A percentile compares a stretch with the other conserved stretches of the same genome.
These are phyloP conservation scores for Exophiala calicioides DNA, from an alignment of 2,329 filamentous ascomycete genomes.

Conservation along the genomic window DNA sequence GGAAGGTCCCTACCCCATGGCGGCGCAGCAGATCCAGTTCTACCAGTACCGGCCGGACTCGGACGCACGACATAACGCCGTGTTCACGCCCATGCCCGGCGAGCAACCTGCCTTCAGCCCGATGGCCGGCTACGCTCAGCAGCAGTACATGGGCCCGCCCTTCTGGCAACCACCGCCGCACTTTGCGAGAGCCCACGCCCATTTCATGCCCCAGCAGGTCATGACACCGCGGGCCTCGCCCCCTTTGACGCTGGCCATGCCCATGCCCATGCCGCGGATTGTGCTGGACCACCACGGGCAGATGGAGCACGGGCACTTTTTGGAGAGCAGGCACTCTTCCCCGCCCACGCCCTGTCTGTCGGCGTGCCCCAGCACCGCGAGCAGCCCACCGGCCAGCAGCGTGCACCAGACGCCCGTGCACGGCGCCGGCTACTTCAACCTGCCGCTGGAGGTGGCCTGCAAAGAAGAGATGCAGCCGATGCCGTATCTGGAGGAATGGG, in stretches of 20 bases:
- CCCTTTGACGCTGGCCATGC: slow-evolving; percentile 72
- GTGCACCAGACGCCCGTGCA: slow-evolving; percentile 40
- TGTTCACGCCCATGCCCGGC: slow-evolving; percentile 68
- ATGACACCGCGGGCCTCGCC: slow-evolving; percentile 77
- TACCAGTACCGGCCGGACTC: slow-evolving; percentile 85
- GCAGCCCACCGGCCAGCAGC: slow-evolving; percentile 76
- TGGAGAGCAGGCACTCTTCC: slow-evolving; percentile 57
- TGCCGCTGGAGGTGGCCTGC: slow-evolving; percentile 27
- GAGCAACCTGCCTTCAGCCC: slow-evolving; percentile 51
- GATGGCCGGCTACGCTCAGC: slow-evolving; percentile 41
- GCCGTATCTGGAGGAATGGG: slow-evolving; percentile 26
- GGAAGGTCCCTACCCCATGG: slow-evolving; percentile 29
- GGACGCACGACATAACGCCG: slow-evolving; percentile 70
- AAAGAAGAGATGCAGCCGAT: slow-evolving; percentile 31
- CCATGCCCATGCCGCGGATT: slow-evolving; percentile 55
- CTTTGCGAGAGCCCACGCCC: slow-evolving; percentile 55
- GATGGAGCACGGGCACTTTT: slow-evolving; percentile 31
- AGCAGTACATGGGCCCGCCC: slow-evolving; percentile 37
- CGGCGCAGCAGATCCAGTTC: slow-evolving; percentile 59
- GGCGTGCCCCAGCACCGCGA: slow-evolving; percentile 77
- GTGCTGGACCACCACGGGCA: slow-evolving; percentile 27
- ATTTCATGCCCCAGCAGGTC: slow-evolving; percentile 38
- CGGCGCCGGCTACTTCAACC: slow-evolving; percentile 29
- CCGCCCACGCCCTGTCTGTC: slow-evolving; percentile 87
- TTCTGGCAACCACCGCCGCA: slow-evolving; percentile 42